A percentile compares a stretch with the other conserved stretches of the same genome.
phyloP scores from a whole-genome alignment of 2,329 filamentous ascomycete species.

The Lasiodiplodia sp. region DNA sequence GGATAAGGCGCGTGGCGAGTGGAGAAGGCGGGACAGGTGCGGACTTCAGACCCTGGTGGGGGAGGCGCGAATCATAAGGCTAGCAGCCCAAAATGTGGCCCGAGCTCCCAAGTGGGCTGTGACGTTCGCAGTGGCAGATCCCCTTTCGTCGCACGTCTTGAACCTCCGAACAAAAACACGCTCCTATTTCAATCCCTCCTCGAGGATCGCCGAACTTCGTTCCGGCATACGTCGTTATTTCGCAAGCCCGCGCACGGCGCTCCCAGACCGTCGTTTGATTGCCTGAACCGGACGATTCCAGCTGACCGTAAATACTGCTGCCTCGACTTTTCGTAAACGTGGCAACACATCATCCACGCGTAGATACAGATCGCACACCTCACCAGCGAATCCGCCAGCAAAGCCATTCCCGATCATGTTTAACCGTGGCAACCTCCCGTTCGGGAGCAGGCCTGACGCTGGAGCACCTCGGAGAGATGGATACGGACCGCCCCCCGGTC shows the following conservation, averaged over 20 bases:
- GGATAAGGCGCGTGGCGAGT: background rate
- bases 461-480: constrained; percentile 52
- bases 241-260: background rate
- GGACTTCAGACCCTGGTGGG: constrained; percentile 4
- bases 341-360: constrained; percentile 12
- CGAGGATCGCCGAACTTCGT: background rate
- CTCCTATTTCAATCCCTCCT: constrained; percentile 1
- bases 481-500: constrained; percentile 44
- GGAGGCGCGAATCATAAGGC: constrained; percentile 12
- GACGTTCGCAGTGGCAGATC: constrained; percentile 24
- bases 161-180: constrained; percentile 6
- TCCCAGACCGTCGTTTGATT: background rate
- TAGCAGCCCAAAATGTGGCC: constrained; percentile 19
- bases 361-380: background rate
- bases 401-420: constrained; percentile 56
- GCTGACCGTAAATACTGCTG: constrained; percentile 21
- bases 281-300: background rate
- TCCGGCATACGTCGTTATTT: background rate
- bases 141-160: constrained; percentile 16
- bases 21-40: background rate
- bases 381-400: background rate
- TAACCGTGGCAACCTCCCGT: constrained; percentile 62
- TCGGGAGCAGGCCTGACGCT: constrained; percentile 47
- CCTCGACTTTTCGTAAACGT: constrained; percentile 26
- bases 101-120: constrained; percentile 23